Evolutionary conservation across 192 early-diverging fungal genomes (phyloP).

Genomic region (Neocallimastix lanati): DNA sequence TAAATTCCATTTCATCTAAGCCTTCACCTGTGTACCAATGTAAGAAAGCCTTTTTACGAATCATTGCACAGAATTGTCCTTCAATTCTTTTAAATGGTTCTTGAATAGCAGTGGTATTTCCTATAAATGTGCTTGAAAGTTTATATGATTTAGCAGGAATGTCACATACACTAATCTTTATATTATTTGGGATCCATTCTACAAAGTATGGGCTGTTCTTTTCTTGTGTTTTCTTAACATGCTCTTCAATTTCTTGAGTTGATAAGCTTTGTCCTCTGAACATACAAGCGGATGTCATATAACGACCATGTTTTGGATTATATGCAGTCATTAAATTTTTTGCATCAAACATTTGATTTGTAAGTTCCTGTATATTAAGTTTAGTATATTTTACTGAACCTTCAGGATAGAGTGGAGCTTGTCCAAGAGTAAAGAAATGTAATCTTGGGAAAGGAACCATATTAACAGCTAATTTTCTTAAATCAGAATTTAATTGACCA

Average conservation of each 20-base stretch:
- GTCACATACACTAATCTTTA: conserved; percentile 34
- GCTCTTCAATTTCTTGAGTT: conserved; percentile 51
- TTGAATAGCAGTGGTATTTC: conserved; percentile 63
- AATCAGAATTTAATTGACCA: conserved; percentile 78
- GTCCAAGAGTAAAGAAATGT: conserved; percentile 94
- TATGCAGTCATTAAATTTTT: conserved; percentile 93
- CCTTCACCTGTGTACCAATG: conserved; percentile 80
- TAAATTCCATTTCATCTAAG: conserved; percentile 74
- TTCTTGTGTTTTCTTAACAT: conserved; percentile 41
- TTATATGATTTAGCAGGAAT: conserved; percentile 53
- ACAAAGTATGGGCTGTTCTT: conserved; percentile 37
- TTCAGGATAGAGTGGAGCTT: conserved; percentile 78
- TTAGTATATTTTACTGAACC: conserved; percentile 70
- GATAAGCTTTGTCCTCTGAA: conserved; percentile 45
- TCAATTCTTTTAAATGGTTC: conserved; percentile 52
- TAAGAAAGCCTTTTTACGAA: conserved; percentile 60
- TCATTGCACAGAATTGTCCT: conserved; percentile 56
- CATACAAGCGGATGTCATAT: conserved; percentile 70
- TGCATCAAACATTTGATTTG: conserved; percentile 68
- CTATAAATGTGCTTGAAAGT: conserved; percentile 57
- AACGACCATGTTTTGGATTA: conserved; percentile 88
- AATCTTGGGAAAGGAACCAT: conserved; percentile 94
- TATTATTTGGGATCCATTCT: conserved; percentile 1
- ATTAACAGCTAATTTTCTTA: conserved; percentile 91
- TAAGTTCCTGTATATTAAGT: conserved; percentile 71